A percentile compares a stretch with the other conserved stretches of the same genome.
phyloP scores from a whole-genome alignment of 371 early-diverging fungal species.

The Lichtheimia corymbifera region DNA sequence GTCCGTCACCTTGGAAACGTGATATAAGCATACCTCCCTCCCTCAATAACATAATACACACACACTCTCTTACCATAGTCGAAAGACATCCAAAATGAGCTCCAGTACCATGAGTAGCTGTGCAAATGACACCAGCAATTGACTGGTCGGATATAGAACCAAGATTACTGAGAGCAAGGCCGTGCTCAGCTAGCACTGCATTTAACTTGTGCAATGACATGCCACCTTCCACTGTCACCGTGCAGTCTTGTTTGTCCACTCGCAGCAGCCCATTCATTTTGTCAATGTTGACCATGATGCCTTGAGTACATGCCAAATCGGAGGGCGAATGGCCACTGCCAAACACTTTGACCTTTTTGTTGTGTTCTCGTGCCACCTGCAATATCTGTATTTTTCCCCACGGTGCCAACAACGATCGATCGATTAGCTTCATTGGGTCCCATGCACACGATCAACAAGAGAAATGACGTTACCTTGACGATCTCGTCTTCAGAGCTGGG shows the following conservation, averaged over 20 bases:
- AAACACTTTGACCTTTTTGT: constrained; percentile 63
- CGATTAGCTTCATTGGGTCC: neutral
- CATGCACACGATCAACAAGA: neutral
- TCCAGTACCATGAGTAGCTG: constrained; percentile 86
- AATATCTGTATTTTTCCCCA: constrained; percentile 44
- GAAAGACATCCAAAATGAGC: constrained; percentile 69
- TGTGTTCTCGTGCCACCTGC: constrained; percentile 38
- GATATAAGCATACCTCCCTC: neutral
- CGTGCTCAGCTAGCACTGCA: constrained; percentile 54
- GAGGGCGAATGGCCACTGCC: constrained; percentile 86
- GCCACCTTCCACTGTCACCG: constrained; percentile 74
- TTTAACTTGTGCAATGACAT: constrained; percentile 70
- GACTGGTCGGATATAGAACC: constrained; percentile 87
- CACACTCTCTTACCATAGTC: constrained; percentile 50
- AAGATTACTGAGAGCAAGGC: constrained; percentile 71
- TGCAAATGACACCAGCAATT: constrained; percentile 76
- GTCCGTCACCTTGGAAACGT: constrained; percentile 42
- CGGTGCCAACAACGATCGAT: too few relatives aligned
- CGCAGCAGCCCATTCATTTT: constrained; percentile 58
- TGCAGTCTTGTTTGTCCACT: constrained; percentile 47
- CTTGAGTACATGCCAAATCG: constrained; percentile 74
- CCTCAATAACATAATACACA: neutral
- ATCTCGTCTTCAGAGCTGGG: constrained; percentile 69
- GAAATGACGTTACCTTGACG: constrained; percentile 46
- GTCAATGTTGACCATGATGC: constrained; percentile 73